phyloP scores from a whole-genome alignment of 2,329 filamentous ascomycete genomes.

The Botryosphaeria agaves region DNA sequence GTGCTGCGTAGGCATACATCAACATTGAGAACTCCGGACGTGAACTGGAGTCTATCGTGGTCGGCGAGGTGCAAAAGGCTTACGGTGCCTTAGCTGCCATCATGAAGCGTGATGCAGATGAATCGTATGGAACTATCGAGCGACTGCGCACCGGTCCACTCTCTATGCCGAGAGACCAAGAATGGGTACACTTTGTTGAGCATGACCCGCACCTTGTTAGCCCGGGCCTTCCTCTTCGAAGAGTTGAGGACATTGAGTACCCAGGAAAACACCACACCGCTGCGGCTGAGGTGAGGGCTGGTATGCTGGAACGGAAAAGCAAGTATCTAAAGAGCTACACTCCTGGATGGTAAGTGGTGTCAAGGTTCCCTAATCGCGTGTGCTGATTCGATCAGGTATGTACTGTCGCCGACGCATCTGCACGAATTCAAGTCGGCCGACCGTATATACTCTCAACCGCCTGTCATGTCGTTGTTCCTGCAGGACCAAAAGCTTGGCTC shows the following conservation, averaged over 20 bases:
- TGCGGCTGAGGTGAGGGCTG: slow-evolving; percentile 70
- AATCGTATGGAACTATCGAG: slow-evolving; percentile 60
- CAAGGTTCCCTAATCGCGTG: slow-evolving; percentile 2
- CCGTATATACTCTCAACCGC: slow-evolving; percentile 62
- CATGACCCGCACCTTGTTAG: slow-evolving; percentile 76
- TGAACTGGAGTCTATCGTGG: slow-evolving; percentile 89
- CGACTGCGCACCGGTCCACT: slow-evolving; percentile 72
- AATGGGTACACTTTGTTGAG: slow-evolving; percentile 74
- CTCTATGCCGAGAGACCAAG: slow-evolving; percentile 82
- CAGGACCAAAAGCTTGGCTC: slow-evolving; percentile 91
- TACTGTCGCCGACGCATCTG: slow-evolving; percentile 86
- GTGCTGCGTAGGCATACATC: slow-evolving; percentile 53
- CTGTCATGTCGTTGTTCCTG: slow-evolving; percentile 90
- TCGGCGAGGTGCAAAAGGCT: slow-evolving; percentile 94
- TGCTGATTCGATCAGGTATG: slow-evolving; percentile 46
- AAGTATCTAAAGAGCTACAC: slow-evolving; percentile 98
- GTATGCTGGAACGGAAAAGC: slow-evolving; percentile 90
- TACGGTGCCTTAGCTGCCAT: slow-evolving; percentile 90
- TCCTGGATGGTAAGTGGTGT: slow-evolving; percentile 60
- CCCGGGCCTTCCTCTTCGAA: slow-evolving; percentile 61
- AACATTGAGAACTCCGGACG: slow-evolving; percentile 89
- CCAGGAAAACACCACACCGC: slow-evolving; percentile 76
- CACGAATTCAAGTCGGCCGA: slow-evolving; percentile 99
- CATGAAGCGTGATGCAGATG: slow-evolving; percentile 77
- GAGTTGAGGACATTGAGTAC: slow-evolving; percentile 71